These are phyloP conservation scores for Prunus mongolica DNA, from an alignment of 306 rosid species.

Conservation along the genomic window DNA sequence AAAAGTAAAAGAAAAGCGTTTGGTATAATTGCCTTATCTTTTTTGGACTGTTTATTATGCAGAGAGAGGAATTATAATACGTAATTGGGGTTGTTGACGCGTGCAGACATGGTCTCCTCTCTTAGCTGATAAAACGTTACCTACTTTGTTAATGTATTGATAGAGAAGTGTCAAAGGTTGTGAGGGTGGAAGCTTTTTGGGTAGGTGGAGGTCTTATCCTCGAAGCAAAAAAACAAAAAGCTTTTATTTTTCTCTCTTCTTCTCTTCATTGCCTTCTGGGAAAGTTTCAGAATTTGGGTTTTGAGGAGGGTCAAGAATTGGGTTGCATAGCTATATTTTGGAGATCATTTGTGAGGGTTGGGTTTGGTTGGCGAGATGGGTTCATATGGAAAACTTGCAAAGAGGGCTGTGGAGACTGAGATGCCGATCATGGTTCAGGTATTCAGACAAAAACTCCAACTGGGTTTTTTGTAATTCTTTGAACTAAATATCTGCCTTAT, in stretches of 20 bases:
- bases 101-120: not conserved
- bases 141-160: not conserved
- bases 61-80: not conserved
- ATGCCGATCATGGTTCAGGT: constrained; percentile 65
- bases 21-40: not conserved
- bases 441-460: constrained; percentile 11
- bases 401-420: constrained; percentile 54
- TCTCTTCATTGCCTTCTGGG: not conserved
- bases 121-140: not conserved
- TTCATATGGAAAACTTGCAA: constrained; percentile 45
- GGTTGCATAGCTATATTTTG: not conserved
- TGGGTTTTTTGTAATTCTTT: not conserved
- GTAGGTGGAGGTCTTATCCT: constrained; percentile 16
- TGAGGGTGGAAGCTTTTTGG: constrained; percentile 5
- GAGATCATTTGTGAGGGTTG: not conserved
- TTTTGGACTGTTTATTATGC: not conserved
- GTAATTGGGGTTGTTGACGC: constrained; percentile 1
- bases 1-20: not conserved
- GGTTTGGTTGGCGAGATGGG: constrained; percentile 42
- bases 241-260: not conserved
- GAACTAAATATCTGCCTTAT: not conserved
- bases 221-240: not conserved
- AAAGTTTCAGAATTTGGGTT: constrained; percentile 18
- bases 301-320: constrained; percentile 7
- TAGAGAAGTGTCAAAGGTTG: not conserved